Evolutionary conservation across 2,329 filamentous ascomycete genomes (phyloP).

Genomic region (Venturia effusa): DNA sequence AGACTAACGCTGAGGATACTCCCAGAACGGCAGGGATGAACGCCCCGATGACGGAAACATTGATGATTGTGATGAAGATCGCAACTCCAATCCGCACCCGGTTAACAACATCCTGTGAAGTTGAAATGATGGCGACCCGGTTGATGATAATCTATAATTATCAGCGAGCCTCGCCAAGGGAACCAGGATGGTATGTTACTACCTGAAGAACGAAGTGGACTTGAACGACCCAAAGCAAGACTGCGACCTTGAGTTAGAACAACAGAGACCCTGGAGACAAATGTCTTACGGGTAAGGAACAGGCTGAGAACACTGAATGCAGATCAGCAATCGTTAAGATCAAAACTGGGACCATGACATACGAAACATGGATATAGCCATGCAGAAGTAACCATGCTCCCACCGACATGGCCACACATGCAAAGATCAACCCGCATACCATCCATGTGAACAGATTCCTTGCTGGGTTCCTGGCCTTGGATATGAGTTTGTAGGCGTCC

Average conservation of each 20-base stretch:
- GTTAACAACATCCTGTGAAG: not conserved
- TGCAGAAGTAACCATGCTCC: not conserved
- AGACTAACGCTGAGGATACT: not conserved
- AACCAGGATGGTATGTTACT: not conserved
- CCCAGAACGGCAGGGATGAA: not conserved
- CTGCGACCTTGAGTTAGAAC: not conserved
- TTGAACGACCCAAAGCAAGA: not conserved
- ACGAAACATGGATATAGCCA: not conserved
- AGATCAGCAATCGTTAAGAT: not conserved
- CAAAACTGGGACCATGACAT: not conserved
- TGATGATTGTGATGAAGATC: not conserved
- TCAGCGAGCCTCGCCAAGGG: not conserved
- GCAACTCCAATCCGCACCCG: not conserved
- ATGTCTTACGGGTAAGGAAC: constrained; percentile 3
- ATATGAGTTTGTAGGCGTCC: not conserved
- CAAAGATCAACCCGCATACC: not conserved
- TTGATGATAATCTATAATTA: not conserved
- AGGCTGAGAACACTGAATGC: not conserved
- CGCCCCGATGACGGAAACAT: not conserved
- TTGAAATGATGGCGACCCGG: not conserved
- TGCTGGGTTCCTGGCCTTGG: not conserved
- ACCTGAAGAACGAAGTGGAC: not conserved
- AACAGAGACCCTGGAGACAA: not conserved
- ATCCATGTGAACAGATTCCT: not conserved
- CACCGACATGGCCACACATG: not conserved